Conservation (phyloP, 2,329 filamentous ascomycete genomes). For the Chalara sp. region DNA sequence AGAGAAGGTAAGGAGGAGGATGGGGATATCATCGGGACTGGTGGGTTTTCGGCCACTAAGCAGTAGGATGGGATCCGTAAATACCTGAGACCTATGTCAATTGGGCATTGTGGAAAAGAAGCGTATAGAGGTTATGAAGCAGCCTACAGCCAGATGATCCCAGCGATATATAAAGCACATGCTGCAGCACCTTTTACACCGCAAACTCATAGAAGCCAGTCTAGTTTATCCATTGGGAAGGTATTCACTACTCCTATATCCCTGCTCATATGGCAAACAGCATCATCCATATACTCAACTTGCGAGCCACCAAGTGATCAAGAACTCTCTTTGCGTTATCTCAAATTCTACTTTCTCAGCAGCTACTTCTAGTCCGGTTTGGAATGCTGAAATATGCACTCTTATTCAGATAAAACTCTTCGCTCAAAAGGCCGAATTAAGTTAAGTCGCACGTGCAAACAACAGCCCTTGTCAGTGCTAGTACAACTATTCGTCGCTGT, state of each 20-base stretch:
- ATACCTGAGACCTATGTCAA: background rate
- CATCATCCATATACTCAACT: background rate
- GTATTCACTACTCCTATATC: background rate
- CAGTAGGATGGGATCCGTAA: background rate
- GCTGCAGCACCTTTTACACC: background rate
- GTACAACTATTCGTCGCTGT: too few species aligned
- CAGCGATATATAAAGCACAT: background rate
- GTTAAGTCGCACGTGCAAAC: too few species aligned
- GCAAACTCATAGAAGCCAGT: background rate
- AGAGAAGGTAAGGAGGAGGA: background rate
- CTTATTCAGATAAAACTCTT: too few species aligned
- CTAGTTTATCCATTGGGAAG: background rate
- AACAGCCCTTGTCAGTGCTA: too few species aligned
- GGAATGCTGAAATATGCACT: too few species aligned
- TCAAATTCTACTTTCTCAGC: too few species aligned
- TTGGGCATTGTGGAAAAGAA: background rate
- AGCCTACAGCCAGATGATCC: background rate
- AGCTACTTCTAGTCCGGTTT: too few species aligned
- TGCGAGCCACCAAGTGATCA: background rate
- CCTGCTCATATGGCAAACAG: background rate
- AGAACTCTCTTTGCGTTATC: too few species aligned
- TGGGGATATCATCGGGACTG: background rate
- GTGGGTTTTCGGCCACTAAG: background rate
- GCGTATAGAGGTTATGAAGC: background rate
- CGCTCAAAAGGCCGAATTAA: too few species aligned